A percentile compares a stretch with the other conserved stretches of the same genome.
Conservation (phyloP, 805 yeast genomes). For the Schwanniomyces occidentalis region DNA sequence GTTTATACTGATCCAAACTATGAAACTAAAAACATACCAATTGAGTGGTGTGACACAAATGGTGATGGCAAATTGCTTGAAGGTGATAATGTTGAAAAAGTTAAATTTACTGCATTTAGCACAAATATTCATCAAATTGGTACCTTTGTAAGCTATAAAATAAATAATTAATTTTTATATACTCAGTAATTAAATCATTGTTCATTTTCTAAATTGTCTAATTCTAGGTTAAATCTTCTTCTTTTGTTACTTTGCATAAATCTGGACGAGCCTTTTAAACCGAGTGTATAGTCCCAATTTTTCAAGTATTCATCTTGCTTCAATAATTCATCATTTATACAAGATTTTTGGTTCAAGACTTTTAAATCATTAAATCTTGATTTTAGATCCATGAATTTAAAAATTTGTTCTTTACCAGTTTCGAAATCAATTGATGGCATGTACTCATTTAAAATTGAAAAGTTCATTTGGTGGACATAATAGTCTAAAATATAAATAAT, state of each 20-base stretch:
- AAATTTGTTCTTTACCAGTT: constrained; percentile 47
- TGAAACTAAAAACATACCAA: constrained; percentile 57
- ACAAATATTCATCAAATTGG: constrained; percentile 72
- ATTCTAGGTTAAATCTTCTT: constrained; percentile 45
- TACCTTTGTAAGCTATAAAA: constrained; percentile 64
- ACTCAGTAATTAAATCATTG: background rate
- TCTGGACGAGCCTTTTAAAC: constrained; percentile 43
- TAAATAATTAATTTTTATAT: constrained; percentile 17
- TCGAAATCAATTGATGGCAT: constrained; percentile 35
- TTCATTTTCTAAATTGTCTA: constrained; percentile 11
- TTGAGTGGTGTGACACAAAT: constrained; percentile 79
- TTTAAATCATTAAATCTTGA: constrained; percentile 42
- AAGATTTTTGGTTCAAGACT: constrained; percentile 31
- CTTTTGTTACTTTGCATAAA: constrained; percentile 54
- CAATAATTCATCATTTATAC: constrained; percentile 23
- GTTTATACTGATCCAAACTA: constrained; percentile 71
- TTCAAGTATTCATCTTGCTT: constrained; percentile 49
- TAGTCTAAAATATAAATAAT: constrained; percentile 59
- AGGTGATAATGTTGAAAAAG: constrained; percentile 59
- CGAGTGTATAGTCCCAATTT: constrained; percentile 43
- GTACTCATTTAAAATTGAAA: constrained; percentile 48
- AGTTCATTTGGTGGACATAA: constrained; percentile 57
- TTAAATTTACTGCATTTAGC: constrained; percentile 64
- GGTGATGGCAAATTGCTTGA: constrained; percentile 55
- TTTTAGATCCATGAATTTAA: constrained; percentile 46